A percentile compares a stretch with the other conserved stretches of the same genome.
phyloP scores from a whole-genome alignment of 768 basidiomycete genomes.

The Russula ochroleuca region DNA sequence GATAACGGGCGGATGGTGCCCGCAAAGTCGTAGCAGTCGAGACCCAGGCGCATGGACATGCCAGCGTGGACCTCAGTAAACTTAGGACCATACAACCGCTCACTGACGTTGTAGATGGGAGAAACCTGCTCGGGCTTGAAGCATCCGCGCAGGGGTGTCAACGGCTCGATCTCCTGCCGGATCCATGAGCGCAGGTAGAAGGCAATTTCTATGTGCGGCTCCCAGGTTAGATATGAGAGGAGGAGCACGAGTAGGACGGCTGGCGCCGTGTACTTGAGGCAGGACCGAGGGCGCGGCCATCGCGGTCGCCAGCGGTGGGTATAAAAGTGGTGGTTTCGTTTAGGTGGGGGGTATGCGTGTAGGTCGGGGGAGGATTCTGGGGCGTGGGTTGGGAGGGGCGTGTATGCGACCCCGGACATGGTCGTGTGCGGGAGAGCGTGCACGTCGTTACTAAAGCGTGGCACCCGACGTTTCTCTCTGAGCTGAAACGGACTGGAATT shows the following conservation, averaged over 20 bases:
- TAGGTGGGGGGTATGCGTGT: conserved; percentile 9
- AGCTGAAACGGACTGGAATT: neutral
- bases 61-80: conserved; percentile 75
- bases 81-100: conserved; percentile 59
- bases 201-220: conserved; percentile 81
- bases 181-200: conserved; percentile 79
- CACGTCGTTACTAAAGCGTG: neutral
- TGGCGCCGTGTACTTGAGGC: conserved; percentile 26
- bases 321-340: neutral
- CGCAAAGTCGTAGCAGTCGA: conserved; percentile 93
- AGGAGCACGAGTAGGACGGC: conserved; percentile 19
- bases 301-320: neutral
- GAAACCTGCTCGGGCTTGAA: conserved; percentile 61
- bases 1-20: conserved; percentile 54
- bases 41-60: conserved; percentile 66
- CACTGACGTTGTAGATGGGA: conserved; percentile 61
- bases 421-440: neutral
- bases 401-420: conserved; percentile 7
- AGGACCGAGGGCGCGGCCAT: conserved; percentile 14
- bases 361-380: neutral
- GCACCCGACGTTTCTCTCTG: too few species aligned
- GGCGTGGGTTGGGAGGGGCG: conserved; percentile 1
- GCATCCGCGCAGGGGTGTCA: conserved; percentile 67
- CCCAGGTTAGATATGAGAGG: conserved; percentile 41
- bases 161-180: conserved; percentile 58